Evolutionary conservation across 2,329 filamentous ascomycete genomes (phyloP), one percentile per base, ranked within the genome.

Genomic region (Arthroderma uncinatum): DNA sequence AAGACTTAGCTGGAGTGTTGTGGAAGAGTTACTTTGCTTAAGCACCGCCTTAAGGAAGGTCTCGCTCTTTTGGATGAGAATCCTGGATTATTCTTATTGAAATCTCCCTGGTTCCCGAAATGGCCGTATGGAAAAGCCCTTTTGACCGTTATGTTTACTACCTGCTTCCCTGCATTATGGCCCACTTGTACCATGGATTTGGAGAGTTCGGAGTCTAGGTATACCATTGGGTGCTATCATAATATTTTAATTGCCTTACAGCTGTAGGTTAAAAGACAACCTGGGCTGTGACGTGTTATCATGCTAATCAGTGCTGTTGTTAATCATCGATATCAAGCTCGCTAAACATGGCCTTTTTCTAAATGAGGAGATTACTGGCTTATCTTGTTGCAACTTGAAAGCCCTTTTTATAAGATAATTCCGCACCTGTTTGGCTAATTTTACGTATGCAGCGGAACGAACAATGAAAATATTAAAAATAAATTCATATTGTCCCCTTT

Each of bases 21-120:
- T 98, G 93, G 93, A 98, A 98, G 84, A 97, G 92, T 72, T 98
- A 98, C 70, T 98, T 98, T 76, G 94, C 91, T 40, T 95, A 76
- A 70, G 36, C 34, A 2, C 34, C 12, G 34, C 14, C 14, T n/a
- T 3, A 37, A n/a, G 34, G 34, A 37, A 37, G 34, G 9, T 12
- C 34, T 12, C 12, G 4, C 10, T 12, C 2, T 37, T 25, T 36
- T 36, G 34, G 34, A 3, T 36, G 10, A 47, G 10, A 12, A 21
- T 23, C 19, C 10, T 19, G 23, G 12, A 47, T 14, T 23, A 12
- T 10, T 47, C 19, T 25, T 28, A 23, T 19, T 21, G 4, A 10
- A 7, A 10, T 42, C 19, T 47, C 14, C 14, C 40, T 47, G n/a
- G 21, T 12, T 47, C 23, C 40, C 23, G 6, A 23, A 30, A 30